A percentile compares a stretch with the other conserved stretches of the same genome.
These are phyloP conservation scores for Picea glauca DNA, from an alignment of 75 land plant genomes.

Conservation along the genomic window DNA sequence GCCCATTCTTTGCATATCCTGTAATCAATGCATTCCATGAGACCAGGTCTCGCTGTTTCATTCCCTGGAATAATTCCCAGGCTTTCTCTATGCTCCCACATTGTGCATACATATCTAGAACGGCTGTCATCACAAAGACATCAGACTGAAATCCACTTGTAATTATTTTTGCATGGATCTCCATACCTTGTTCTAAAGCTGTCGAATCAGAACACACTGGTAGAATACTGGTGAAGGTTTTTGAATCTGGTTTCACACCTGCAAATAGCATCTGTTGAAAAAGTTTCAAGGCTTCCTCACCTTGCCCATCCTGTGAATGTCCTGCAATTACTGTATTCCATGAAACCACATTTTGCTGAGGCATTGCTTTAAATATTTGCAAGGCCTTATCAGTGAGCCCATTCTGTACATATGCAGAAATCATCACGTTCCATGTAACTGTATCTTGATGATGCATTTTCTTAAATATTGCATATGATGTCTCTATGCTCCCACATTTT, in stretches of 20 bases:
- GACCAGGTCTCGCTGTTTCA: conserved; percentile 17
- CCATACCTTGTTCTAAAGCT: conserved; percentile 2
- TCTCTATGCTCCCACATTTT: conserved; percentile 34
- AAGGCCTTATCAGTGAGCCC: conserved; percentile 10
- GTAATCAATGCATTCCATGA: conserved; percentile 32
- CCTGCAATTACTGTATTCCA: conserved; percentile 35
- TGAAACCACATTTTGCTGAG: conserved; percentile 18
- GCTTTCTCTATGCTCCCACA: conserved; percentile 17
- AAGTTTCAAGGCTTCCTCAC: conserved; percentile 10
- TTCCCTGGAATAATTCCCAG: conserved; percentile 4
- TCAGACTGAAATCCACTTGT: conserved; percentile 14
- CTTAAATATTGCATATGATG: conserved; percentile 18
- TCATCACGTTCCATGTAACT: conserved; percentile 28
- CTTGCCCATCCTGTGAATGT: background rate
- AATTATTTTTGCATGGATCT: conserved; percentile 8
- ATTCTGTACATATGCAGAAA: conserved; percentile 9
- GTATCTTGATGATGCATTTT: conserved; percentile 8
- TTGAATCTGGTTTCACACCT: conserved; percentile 6
- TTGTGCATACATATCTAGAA: conserved; percentile 31
- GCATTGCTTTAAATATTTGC: conserved; percentile 29
- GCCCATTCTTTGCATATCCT: conserved; percentile 24
- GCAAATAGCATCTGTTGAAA: background rate
- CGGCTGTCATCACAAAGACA: conserved; percentile 12
- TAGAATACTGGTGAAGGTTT: conserved; percentile 4
- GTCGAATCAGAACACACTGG: conserved; percentile 10